A percentile compares a stretch with the other conserved stretches of the same genome.
phyloP scores from a whole-genome alignment of 2,329 filamentous ascomycete genomes.

The Calonectria honghensis region DNA sequence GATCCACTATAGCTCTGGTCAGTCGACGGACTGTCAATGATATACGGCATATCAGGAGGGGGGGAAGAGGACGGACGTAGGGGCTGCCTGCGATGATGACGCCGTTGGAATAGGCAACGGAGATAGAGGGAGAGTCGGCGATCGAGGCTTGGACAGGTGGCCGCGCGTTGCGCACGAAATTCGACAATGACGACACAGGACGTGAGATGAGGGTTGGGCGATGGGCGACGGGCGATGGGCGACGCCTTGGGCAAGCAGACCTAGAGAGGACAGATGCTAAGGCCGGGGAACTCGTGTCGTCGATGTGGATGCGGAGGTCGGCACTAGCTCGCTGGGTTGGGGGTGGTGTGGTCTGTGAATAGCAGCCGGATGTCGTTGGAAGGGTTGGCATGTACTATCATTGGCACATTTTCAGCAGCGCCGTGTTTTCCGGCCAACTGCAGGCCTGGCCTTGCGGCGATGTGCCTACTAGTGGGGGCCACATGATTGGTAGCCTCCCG shows the following conservation, averaged over 20 bases:
- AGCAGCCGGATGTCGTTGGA: conserved; percentile 25
- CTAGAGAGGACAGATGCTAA: conserved; percentile 48
- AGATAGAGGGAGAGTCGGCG: conserved; percentile 39
- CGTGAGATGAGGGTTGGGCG: conserved; percentile 39
- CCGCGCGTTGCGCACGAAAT: conserved; percentile 59
- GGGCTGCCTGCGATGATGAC: conserved; percentile 45
- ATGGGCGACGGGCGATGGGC: conserved; percentile 42
- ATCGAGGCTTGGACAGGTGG: conserved; percentile 51
- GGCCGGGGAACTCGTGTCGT: conserved; percentile 56
- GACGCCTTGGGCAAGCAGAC: conserved; percentile 31
- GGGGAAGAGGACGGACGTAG: conserved; percentile 37
- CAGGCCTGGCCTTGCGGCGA: conserved; percentile 44
- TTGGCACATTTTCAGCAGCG: conserved; percentile 7
- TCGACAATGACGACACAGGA: conserved; percentile 40
- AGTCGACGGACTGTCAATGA: conserved; percentile 49
- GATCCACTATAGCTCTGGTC: conserved; percentile 45
- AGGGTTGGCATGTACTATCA: conserved; percentile 23
- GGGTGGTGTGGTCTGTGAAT: conserved; percentile 50
- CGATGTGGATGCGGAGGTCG: conserved; percentile 53
- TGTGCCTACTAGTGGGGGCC: conserved; percentile 48
- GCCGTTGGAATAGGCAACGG: conserved; percentile 46
- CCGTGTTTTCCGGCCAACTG: conserved; percentile 39
- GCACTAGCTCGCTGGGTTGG: conserved; percentile 53
- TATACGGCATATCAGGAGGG: conserved; percentile 45
- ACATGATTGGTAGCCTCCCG: conserved; percentile 59